These are phyloP conservation scores for Nakaseomyces uthaithaninus DNA, from an alignment of 1,139 yeast genomes.

Conservation along the genomic window DNA sequence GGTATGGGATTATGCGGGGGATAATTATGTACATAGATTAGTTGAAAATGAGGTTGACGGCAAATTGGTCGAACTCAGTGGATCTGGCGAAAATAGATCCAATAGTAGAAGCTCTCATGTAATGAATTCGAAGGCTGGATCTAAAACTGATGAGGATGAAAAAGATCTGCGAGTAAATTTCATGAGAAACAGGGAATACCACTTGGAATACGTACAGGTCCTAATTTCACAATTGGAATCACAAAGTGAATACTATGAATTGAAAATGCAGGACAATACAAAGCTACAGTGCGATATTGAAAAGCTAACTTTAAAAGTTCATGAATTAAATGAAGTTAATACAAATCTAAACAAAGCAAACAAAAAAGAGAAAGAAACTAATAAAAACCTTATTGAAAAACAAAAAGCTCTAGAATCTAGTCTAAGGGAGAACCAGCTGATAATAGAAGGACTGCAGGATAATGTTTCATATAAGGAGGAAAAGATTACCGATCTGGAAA, in stretches of 20 bases:
- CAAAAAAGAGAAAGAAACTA: constrained; percentile 9
- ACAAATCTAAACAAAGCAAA: constrained; percentile 24
- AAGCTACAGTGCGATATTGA: constrained; percentile 27
- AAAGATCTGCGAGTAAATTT: constrained; percentile 22
- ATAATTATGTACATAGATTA: constrained; percentile 79
- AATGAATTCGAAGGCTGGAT: neutral
- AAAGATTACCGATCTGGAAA: constrained; percentile 25
- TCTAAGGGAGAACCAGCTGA: constrained; percentile 41
- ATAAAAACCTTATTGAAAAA: constrained; percentile 10
- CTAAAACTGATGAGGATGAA: constrained; percentile 17
- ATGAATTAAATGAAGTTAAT: constrained; percentile 18
- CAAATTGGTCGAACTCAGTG: constrained; percentile 58
- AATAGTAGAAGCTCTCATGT: neutral
- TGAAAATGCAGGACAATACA: constrained; percentile 37
- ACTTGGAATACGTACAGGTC: constrained; percentile 72
- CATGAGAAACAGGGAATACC: constrained; percentile 47
- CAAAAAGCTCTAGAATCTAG: constrained; percentile 24
- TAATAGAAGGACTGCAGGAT: constrained; percentile 49
- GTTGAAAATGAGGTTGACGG: constrained; percentile 83
- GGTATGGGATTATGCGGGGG: constrained; percentile 95
- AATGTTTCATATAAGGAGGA: constrained; percentile 46
- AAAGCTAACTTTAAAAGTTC: constrained; percentile 23
- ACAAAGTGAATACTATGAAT: constrained; percentile 81
- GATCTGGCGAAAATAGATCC: constrained; percentile 11
- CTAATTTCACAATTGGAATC: constrained; percentile 76